Percentiles rank a stretch among this genome's conserved stretches.
These are phyloP conservation scores for Paraphaeosphaeria minitans DNA, from an alignment of 2,329 filamentous ascomycete species.

Conservation along the genomic window DNA sequence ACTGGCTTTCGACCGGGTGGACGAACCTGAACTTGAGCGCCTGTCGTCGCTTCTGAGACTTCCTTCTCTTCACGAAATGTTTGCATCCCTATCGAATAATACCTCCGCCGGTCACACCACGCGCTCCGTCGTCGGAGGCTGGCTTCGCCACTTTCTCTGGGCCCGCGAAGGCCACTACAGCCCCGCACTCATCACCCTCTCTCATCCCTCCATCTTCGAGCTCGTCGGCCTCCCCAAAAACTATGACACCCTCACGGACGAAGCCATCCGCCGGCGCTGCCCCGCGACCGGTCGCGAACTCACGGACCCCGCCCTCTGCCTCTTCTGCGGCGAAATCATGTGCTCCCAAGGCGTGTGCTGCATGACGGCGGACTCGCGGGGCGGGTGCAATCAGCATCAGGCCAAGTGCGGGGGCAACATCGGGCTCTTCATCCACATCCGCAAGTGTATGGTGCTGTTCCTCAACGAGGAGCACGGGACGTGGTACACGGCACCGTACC, in stretches of 20 bases:
- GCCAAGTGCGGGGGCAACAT: constrained; percentile 85
- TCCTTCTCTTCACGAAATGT: constrained; percentile 79
- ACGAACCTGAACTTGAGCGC: constrained; percentile 79
- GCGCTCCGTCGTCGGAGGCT: constrained; percentile 64
- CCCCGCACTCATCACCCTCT: constrained; percentile 56
- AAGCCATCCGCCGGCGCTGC: constrained; percentile 81
- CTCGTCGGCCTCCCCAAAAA: constrained; percentile 89
- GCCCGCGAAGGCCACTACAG: constrained; percentile 49
- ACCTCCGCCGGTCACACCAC: constrained; percentile 44
- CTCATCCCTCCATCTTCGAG: constrained; percentile 92
- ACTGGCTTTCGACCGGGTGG: constrained; percentile 59
- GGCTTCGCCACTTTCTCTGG: constrained; percentile 70
- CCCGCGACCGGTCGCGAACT: constrained; percentile 91
- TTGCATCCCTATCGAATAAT: constrained; percentile 59
- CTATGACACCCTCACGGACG: constrained; percentile 90
- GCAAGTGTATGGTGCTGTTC: constrained; percentile 92
- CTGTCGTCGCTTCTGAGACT: constrained; percentile 77
- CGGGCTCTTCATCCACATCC: constrained; percentile 94
- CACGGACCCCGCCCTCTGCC: constrained; percentile 85
- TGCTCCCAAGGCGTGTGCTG: constrained; percentile 95
- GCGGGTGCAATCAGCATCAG: constrained; percentile 85
- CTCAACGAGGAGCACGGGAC: constrained; percentile 81
- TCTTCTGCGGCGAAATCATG: constrained; percentile 96
- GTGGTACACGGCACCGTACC: constrained; percentile 86
- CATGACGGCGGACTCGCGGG: constrained; percentile 64